Evolutionary conservation across 2,329 filamentous ascomycete genomes (phyloP).

Genomic region (Aspergillus neoniger): DNA sequence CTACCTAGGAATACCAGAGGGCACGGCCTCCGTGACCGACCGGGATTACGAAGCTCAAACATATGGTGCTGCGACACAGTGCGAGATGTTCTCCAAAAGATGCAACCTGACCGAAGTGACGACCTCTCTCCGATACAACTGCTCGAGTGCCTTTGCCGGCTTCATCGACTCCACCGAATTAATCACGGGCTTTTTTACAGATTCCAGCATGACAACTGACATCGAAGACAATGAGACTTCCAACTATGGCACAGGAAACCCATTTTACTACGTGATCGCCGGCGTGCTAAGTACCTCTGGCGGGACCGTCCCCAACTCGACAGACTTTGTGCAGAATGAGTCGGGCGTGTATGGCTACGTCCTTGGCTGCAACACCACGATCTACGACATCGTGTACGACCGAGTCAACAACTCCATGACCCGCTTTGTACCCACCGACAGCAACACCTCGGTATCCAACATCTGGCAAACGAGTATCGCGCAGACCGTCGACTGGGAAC

Average conservation of each 20-base stretch:
- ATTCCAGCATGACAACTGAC: neutral
- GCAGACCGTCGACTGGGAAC: neutral
- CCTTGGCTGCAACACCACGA: slow-evolving; percentile 23
- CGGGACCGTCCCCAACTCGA: neutral
- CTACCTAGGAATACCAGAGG: neutral
- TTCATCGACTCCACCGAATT: neutral
- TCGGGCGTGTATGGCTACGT: slow-evolving; percentile 14
- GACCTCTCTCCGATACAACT: neutral
- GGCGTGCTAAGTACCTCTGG: neutral
- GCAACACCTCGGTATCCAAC: slow-evolving; percentile 19
- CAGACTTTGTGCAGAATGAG: slow-evolving; percentile 1
- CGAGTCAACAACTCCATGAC: slow-evolving; percentile 19
- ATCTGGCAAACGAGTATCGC: slow-evolving; percentile 12
- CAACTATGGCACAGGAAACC: neutral
- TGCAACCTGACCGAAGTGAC: slow-evolving; percentile 16
- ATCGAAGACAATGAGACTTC: neutral
- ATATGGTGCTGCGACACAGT: slow-evolving; percentile 21
- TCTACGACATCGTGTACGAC: slow-evolving; percentile 27
- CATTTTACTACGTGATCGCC: slow-evolving; percentile 3
- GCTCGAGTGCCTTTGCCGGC: neutral
- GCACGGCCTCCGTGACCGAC: neutral
- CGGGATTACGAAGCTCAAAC: slow-evolving; percentile 24
- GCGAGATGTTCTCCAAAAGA: slow-evolving; percentile 19
- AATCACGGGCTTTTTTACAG: neutral
- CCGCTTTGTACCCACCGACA: slow-evolving; percentile 11